Percentiles rank a stretch among this genome's conserved stretches.
These are phyloP conservation scores for Ganoderma lingzhi DNA, from an alignment of 1,284 basidiomycete species.

Conservation along the genomic window DNA sequence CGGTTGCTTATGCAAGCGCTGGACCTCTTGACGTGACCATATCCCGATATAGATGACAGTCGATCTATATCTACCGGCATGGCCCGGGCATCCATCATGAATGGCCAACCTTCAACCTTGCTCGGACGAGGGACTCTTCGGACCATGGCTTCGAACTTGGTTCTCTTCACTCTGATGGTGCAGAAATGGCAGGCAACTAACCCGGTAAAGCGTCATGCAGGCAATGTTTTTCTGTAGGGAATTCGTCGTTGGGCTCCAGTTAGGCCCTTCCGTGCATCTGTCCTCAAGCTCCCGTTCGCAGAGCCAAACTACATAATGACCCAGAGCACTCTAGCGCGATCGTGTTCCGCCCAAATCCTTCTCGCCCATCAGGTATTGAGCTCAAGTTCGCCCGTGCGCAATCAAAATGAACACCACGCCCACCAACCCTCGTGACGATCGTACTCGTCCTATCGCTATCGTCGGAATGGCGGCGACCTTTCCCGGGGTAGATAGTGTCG, in stretches of 20 bases:
- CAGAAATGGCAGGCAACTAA: not conserved
- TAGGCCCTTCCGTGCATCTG: not conserved
- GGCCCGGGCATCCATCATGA: not conserved
- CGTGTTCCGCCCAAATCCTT: too few species aligned
- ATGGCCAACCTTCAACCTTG: not conserved
- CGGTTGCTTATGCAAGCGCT: too few species aligned
- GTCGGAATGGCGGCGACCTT: conserved; percentile 75
- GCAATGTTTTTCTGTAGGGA: conserved; percentile 1
- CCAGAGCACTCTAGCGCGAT: not conserved
- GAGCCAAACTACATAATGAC: not conserved
- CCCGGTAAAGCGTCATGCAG: not conserved
- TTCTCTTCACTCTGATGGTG: not conserved
- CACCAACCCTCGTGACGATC: not conserved
- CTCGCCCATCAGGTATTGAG: not conserved
- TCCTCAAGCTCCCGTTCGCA: not conserved
- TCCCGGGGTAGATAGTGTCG: conserved; percentile 59
- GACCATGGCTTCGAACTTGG: not conserved
- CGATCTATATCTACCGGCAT: too few species aligned
- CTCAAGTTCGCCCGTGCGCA: not conserved
- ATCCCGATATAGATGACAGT: too few species aligned
- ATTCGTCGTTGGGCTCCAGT: not conserved
- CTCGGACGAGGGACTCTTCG: not conserved
- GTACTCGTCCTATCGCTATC: conserved; percentile 50
- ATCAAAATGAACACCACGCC: not conserved
- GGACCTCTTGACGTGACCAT: too few species aligned